These are phyloP conservation scores for Arthroderma sp. DNA, from an alignment of 2,329 filamentous ascomycete genomes.

Conservation along the genomic window DNA sequence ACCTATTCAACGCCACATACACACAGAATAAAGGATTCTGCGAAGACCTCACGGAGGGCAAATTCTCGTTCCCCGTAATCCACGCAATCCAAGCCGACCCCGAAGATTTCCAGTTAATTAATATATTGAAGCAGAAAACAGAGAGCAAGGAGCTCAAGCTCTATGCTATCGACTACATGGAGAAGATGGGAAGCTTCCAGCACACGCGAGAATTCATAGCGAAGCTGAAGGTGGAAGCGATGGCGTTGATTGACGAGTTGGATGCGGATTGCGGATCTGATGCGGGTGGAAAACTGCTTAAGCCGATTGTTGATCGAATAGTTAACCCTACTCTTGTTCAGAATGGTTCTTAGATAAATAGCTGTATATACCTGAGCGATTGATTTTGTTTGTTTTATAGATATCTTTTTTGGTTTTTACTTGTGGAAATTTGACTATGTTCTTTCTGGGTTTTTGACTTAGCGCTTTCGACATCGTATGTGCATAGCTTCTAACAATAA, in stretches of 20 bases:
- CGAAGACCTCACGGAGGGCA: slow-evolving; percentile 18
- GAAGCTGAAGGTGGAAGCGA: slow-evolving; percentile 33
- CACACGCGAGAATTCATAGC: slow-evolving; percentile 60
- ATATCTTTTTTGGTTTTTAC: too few relatives aligned
- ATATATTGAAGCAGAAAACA: slow-evolving; percentile 78
- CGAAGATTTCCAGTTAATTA: slow-evolving; percentile 56
- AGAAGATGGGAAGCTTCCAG: slow-evolving; percentile 73
- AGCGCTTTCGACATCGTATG: too few relatives aligned
- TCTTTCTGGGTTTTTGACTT: too few relatives aligned
- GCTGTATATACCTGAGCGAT: too few relatives aligned
- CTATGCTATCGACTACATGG: slow-evolving; percentile 84
- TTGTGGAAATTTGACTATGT: too few relatives aligned
- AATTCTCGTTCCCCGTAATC: slow-evolving; percentile 19
- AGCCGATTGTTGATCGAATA: background rate
- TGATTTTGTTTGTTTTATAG: too few relatives aligned
- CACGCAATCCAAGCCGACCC: slow-evolving; percentile 36
- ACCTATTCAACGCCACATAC: slow-evolving; percentile 55
- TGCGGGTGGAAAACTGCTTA: background rate
- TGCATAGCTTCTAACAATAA: too few relatives aligned
- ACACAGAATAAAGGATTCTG: slow-evolving; percentile 75
- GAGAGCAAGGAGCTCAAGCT: slow-evolving; percentile 68
- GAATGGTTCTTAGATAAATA: too few relatives aligned
- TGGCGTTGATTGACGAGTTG: slow-evolving; percentile 1
- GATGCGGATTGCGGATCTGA: background rate
- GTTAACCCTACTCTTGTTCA: background rate